phyloP scores from a whole-genome alignment of 2,329 filamentous ascomycete species.

The Onygenales sp. region DNA sequence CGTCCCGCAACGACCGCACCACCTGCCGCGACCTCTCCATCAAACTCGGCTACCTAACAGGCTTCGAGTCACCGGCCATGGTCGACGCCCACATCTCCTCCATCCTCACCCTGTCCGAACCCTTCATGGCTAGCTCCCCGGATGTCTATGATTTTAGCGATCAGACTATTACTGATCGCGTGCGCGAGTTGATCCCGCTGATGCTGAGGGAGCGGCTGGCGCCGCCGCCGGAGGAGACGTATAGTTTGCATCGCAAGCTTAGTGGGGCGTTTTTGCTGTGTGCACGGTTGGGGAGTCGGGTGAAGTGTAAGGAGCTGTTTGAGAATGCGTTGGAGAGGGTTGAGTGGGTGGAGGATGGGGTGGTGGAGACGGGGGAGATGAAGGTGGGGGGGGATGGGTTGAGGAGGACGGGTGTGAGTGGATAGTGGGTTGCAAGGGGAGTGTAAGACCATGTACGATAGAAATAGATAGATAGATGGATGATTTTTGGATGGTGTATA shows the following conservation, averaged over 20 bases:
- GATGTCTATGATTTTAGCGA: conserved; percentile 84
- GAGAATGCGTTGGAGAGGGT: conserved; percentile 23
- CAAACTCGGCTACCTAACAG: conserved; percentile 81
- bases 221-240: conserved; percentile 94
- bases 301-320: conserved; percentile 75
- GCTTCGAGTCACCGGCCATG: conserved; percentile 78
- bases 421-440: background rate
- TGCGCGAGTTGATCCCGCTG: conserved; percentile 76
- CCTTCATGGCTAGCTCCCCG: conserved; percentile 67
- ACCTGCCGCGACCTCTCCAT: conserved; percentile 60
- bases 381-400: background rate
- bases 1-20: conserved; percentile 58
- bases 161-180: conserved; percentile 93
- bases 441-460: background rate
- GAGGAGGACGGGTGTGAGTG: background rate
- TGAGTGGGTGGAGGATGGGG: conserved; percentile 10
- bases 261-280: conserved; percentile 93
- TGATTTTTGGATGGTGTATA: too few relatives aligned
- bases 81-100: conserved; percentile 81
- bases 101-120: conserved; percentile 83
- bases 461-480: background rate
- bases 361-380: background rate
- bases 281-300: conserved; percentile 71
- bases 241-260: conserved; percentile 86
- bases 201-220: conserved; percentile 86